These are phyloP conservation scores for Didymella keratinophila DNA, from an alignment of 2,329 filamentous ascomycete genomes.

Conservation along the genomic window DNA sequence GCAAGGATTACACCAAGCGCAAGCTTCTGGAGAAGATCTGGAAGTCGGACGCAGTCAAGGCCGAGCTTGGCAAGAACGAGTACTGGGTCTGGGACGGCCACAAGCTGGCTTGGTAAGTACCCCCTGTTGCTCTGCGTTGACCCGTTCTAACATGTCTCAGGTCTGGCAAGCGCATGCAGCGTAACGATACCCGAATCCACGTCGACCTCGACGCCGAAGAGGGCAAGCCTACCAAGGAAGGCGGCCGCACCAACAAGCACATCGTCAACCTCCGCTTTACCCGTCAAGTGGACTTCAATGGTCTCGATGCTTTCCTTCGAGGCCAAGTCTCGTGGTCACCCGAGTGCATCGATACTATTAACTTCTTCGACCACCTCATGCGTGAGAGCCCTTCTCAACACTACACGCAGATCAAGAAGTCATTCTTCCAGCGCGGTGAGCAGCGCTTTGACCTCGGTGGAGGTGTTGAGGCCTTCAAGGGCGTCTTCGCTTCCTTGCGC, in stretches of 20 bases:
- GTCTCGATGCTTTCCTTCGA: slow-evolving; percentile 71
- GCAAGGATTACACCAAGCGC: slow-evolving; percentile 63
- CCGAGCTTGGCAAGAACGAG: slow-evolving; percentile 56
- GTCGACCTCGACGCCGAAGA: slow-evolving; percentile 78
- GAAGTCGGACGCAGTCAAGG: slow-evolving; percentile 68
- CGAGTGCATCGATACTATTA: slow-evolving; percentile 79
- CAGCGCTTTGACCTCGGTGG: slow-evolving; percentile 64
- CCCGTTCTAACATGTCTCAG: slow-evolving; percentile 28
- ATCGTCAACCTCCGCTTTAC: slow-evolving; percentile 70
- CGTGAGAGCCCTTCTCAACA: slow-evolving; percentile 76
- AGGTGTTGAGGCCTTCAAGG: slow-evolving; percentile 81
- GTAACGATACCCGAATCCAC: slow-evolving; percentile 52
- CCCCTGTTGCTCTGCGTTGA: background rate
- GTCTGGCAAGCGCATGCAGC: slow-evolving; percentile 36
- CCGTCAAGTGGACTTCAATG: slow-evolving; percentile 71
- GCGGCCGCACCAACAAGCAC: slow-evolving; percentile 58
- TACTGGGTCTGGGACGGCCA: slow-evolving; percentile 82
- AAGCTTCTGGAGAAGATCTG: slow-evolving; percentile 79
- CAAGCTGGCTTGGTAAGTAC: slow-evolving; percentile 80
- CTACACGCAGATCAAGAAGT: slow-evolving; percentile 78
- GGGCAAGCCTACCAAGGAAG: slow-evolving; percentile 33
- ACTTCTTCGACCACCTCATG: slow-evolving; percentile 88
- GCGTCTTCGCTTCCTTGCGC: slow-evolving; percentile 85
- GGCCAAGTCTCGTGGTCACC: slow-evolving; percentile 60
- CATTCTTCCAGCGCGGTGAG: slow-evolving; percentile 73